phyloP scores from a whole-genome alignment of 1,284 basidiomycete genomes.

The Fomitopsis schrenkii region DNA sequence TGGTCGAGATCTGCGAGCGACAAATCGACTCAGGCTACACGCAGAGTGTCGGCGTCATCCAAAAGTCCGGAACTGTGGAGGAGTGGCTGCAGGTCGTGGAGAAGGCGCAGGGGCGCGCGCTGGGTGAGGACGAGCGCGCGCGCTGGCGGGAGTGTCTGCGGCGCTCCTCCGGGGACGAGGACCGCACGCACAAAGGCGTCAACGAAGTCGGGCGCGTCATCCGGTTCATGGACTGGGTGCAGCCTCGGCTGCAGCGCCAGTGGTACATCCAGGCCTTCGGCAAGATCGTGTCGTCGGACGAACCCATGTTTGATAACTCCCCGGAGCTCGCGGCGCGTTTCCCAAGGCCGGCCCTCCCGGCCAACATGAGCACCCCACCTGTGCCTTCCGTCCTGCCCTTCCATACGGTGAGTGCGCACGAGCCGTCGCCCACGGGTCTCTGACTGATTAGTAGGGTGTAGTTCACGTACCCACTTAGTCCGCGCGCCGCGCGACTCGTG shows the following conservation, averaged over 20 bases:
- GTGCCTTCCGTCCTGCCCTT: slow-evolving; percentile 57
- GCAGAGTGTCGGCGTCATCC: slow-evolving; percentile 38
- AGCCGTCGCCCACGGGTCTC: neutral
- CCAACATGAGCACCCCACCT: slow-evolving; percentile 36
- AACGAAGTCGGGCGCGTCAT: slow-evolving; percentile 54
- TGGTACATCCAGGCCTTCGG: slow-evolving; percentile 47
- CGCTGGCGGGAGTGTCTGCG: slow-evolving; percentile 37
- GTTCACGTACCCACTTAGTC: slow-evolving; percentile 52
- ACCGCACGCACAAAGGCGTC: slow-evolving; percentile 22
- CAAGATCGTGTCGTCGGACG: slow-evolving; percentile 19
- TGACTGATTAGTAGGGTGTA: slow-evolving; percentile 14
- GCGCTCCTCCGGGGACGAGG: slow-evolving; percentile 31
- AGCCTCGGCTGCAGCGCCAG: slow-evolving; percentile 43
- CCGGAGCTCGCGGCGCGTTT: slow-evolving; percentile 10
- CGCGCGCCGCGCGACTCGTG: slow-evolving; percentile 50
- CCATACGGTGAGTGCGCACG: slow-evolving; percentile 39
- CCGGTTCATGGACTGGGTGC: slow-evolving; percentile 48
- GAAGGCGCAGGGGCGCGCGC: slow-evolving; percentile 22
- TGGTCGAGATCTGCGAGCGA: slow-evolving; percentile 40
- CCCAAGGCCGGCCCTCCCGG: slow-evolving; percentile 25
- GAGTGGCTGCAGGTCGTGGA: slow-evolving; percentile 45
- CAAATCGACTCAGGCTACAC: slow-evolving; percentile 41
- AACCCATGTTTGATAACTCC: slow-evolving; percentile 4
- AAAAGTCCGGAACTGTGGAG: slow-evolving; percentile 29
- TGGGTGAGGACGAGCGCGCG: slow-evolving; percentile 26